Percentiles rank a stretch among this genome's conserved stretches.
Conservation (phyloP, 352 stramenopile species). For the Pelagophyceae sp. region DNA sequence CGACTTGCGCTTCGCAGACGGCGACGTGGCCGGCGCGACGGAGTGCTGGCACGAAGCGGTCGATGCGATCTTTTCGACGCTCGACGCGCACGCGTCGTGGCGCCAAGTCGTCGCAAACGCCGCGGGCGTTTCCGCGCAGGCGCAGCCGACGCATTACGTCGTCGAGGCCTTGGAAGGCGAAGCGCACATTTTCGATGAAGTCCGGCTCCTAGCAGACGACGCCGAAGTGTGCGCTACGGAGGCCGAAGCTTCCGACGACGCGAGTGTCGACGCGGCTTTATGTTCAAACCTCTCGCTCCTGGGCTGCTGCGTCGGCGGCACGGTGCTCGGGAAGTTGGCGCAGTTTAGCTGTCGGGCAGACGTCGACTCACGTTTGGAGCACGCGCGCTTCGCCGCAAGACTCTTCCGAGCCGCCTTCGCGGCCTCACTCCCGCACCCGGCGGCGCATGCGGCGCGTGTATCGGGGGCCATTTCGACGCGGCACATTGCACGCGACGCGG, state of each 20-base stretch:
- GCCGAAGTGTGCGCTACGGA: not conserved
- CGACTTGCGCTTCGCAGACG: not conserved
- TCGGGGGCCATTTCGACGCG: not conserved
- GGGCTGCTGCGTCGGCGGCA: not conserved
- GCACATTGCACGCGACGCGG: not conserved
- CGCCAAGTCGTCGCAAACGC: not conserved
- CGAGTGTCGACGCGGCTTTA: not conserved
- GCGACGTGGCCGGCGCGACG: not conserved
- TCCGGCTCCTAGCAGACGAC: not conserved
- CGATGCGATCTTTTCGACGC: slow-evolving; percentile 6
- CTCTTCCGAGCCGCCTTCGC: not conserved
- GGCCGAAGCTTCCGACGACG: not conserved
- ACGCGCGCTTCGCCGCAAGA: not conserved
- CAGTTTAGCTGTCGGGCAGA: not conserved
- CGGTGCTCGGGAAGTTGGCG: not conserved
- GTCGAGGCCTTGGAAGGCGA: too few relatives aligned
- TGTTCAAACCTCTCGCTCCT: not conserved
- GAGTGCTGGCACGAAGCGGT: not conserved
- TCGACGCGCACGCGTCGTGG: not conserved
- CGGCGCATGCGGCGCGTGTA: not conserved
- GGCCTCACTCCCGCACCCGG: not conserved
- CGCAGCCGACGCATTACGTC: not conserved
- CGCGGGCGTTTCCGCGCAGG: not conserved
- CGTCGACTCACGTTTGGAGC: not conserved
- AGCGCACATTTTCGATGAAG: too few relatives aligned